Base-by-base conservation (phyloP, 2,329 filamentous ascomycete species). In the Fusarium sp. region DNA sequence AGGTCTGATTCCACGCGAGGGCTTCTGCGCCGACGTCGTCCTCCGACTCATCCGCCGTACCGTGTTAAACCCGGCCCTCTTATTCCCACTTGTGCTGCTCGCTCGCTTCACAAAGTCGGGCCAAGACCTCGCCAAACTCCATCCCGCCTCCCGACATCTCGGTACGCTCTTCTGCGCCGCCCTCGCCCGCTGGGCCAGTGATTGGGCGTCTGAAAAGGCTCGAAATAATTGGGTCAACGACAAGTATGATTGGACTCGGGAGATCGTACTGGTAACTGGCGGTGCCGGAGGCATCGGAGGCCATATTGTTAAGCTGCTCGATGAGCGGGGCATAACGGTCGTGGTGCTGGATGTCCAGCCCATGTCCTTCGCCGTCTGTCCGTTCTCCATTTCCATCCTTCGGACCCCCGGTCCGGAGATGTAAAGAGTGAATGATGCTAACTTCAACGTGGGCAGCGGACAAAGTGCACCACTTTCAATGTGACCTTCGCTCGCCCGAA, bases 211-310 rank as follows among this genome's bases (percentile, higher is more conserved):
- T 18, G 80, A 82, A 38, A 78, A 77, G 67, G 74, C 77, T 29
- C 78, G 78, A 66, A 83, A 83, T 71, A 83, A 83, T 58, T 83
- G 82, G 81, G 72, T 78, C 22, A 54, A 77, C 37, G 81, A 83
- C 70, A 82, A 79, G 45, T 93, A 92, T 82, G 87, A 90, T 79
- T 94, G 93, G 92, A 83, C 85, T 24, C 87, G 87, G 61, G 93
- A 95, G 83, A 87, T 95, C 60, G 91, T 93, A 4, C 84, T 95
- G 50, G 87, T 95, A 22, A 95, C 93, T 0, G 93, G 94, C 9
- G 93, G 93, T 9, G 90, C 91, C 47, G 89, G 90, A 65, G 93
- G 93, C 0, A 94, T 96, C 77, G 93, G 93, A 16, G 89, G 88
- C 22, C 83, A 88, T 40, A 87, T 94, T 4, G 92, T 93, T 16